Evolutionary conservation across 1,284 basidiomycete species (phyloP).

Genomic region (Golubevia pallescens): DNA sequence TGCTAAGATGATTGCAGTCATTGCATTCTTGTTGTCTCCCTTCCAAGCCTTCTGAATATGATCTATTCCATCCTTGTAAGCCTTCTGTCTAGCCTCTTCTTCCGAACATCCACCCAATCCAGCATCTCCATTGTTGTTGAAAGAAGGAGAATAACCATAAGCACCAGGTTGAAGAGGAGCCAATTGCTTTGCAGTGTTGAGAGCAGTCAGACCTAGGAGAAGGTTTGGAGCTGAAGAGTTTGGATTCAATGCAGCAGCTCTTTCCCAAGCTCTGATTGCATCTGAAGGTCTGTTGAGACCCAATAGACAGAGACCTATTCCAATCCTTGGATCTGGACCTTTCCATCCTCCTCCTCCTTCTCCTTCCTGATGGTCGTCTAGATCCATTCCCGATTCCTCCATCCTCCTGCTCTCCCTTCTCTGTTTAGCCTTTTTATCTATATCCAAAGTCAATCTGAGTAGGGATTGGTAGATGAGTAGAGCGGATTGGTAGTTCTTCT

Average conservation of each 20-base stretch:
- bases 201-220: slow-evolving; percentile 50
- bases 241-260: slow-evolving; percentile 35
- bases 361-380: too few relatives aligned
- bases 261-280: slow-evolving; percentile 55
- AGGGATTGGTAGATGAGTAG: slow-evolving; percentile 54
- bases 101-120: slow-evolving; percentile 38
- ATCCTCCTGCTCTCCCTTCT: too few relatives aligned
- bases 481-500: slow-evolving; percentile 37
- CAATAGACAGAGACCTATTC: slow-evolving; percentile 57
- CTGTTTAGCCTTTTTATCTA: slow-evolving; percentile 29
- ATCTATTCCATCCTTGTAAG: slow-evolving; percentile 50
- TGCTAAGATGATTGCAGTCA: slow-evolving; percentile 49
- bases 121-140: too few relatives aligned
- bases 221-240: slow-evolving; percentile 34
- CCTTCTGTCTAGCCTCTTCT: slow-evolving; percentile 40
- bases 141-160: slow-evolving; percentile 19
- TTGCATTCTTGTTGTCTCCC: slow-evolving; percentile 54
- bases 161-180: slow-evolving; percentile 30
- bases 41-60: slow-evolving; percentile 53
- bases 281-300: slow-evolving; percentile 47
- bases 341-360: slow-evolving; percentile 24
- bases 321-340: slow-evolving; percentile 57
- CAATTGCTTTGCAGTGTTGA: slow-evolving; percentile 44
- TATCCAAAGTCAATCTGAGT: slow-evolving; percentile 35
- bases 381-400: too few relatives aligned